A percentile compares a stretch with the other conserved stretches of the same genome.
Evolutionary conservation across 2,329 filamentous ascomycete species (phyloP).

Genomic region (Golovinomyces cichoracearum): DNA sequence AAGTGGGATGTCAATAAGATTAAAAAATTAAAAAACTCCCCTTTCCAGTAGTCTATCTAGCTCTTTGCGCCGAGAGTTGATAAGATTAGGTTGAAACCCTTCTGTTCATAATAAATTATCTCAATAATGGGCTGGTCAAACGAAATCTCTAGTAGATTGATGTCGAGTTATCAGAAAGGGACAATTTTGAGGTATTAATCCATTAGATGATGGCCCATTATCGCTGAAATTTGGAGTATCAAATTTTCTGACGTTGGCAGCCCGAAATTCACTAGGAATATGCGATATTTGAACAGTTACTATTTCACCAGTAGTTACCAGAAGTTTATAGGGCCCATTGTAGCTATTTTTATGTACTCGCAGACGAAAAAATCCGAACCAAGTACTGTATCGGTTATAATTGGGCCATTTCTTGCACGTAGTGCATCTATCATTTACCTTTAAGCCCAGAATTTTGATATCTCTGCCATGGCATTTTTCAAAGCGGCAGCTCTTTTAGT

Average conservation of each 20-base stretch:
- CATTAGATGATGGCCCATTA: background rate
- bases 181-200: background rate
- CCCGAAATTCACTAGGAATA: background rate
- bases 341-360: background rate
- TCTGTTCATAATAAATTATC: background rate
- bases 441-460: background rate
- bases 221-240: background rate
- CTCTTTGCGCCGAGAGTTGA: background rate
- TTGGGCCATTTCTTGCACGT: background rate
- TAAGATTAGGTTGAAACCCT: background rate
- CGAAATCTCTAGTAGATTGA: background rate
- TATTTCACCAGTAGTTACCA: background rate
- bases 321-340: background rate
- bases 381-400: background rate
- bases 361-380: background rate
- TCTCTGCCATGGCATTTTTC: background rate
- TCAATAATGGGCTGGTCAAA: background rate
- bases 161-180: background rate
- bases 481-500: background rate
- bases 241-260: background rate
- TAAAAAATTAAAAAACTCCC: background rate
- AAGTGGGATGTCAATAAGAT: background rate
- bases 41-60: background rate
- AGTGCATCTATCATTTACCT: background rate
- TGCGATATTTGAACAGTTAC: background rate